phyloP scores from a whole-genome alignment of 345 rosid genomes.

The Noccaea bulbosa region DNA sequence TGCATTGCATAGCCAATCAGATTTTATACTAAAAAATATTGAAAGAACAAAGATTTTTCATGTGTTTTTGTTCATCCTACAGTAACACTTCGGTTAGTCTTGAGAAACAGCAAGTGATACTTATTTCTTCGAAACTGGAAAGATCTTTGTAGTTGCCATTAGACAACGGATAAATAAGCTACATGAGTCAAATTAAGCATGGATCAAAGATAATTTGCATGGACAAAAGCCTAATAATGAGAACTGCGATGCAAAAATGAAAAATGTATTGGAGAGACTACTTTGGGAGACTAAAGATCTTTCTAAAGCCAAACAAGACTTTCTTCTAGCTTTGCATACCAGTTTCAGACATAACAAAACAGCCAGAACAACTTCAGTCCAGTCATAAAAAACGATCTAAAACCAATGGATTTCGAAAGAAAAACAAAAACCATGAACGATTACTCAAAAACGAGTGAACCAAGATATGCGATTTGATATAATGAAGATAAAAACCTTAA shows the following conservation, averaged over 20 bases:
- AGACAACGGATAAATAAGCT: conserved; percentile 48
- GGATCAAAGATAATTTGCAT: not conserved
- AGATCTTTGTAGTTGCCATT: conserved; percentile 38
- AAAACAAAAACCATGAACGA: too few species aligned
- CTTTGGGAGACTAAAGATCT: not conserved
- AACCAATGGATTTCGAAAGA: conserved; percentile 15
- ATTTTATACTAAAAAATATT: conserved; percentile 5
- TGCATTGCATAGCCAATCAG: conserved; percentile 50
- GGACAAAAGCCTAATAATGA: not conserved
- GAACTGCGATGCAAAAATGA: not conserved
- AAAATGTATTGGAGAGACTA: not conserved
- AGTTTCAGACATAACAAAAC: conserved; percentile 12
- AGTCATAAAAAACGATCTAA: conserved; percentile 1
- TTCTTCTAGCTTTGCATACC: conserved; percentile 5
- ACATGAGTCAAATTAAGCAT: conserved; percentile 11
- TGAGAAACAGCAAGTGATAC: conserved; percentile 59
- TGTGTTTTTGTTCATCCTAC: conserved; percentile 48
- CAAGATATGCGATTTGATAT: not conserved
- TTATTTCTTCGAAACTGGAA: conserved; percentile 3
- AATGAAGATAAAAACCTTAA: conserved; percentile 44
- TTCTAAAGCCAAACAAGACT: conserved; percentile 17
- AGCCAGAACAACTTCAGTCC: conserved; percentile 11
- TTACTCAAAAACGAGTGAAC: conserved; percentile 7
- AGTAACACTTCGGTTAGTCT: conserved; percentile 55
- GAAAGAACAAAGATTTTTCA: conserved; percentile 9